Base-by-base conservation (phyloP, 208 protist genomes). In the Leptomonas pyrrhocoris region DNA sequence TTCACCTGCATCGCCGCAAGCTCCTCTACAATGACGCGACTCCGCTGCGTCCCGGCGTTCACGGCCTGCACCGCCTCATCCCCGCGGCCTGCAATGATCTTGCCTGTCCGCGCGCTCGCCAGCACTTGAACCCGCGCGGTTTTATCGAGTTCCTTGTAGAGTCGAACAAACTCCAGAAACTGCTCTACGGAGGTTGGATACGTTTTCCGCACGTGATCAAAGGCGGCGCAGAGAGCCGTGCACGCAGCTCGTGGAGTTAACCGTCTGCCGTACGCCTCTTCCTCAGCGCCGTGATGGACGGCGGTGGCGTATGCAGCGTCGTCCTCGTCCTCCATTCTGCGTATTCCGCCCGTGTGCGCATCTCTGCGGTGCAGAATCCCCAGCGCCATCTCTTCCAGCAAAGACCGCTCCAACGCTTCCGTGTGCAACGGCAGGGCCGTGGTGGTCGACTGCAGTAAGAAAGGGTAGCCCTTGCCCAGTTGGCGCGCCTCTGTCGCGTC, bases 41-140 rank as follows among this genome's bases (percentile, higher is more conserved):
- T 38, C n/a, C 89, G 79, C n/a, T 80, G 57, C 23, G 74, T 28
- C 9, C 83, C 58, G 6, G 59, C 66, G 48, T 70, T 64, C 51
- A 85, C 74, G 66, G 92, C 85, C 67, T 86, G 74, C 53, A 83
- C 63, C 12, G 70, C 75, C 25, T 78, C 68, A 53, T 80, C 75
- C 4, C 61, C 75, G 48, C 75, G 68, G 25, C 45, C 27, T 21
- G 68, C 70, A n/a, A 80, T 72, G 27, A 75, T 25, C 18, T 73
- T 68, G 16, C 72, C 64, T 7, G 58, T 77, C 42, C 58, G 30
- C 23, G 72, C 72, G 43, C 64, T 77, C 46, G 51, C 72, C 49
- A 77, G 7, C 36, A 77, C 64, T 40, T 61, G 48, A 48, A 62
- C 50, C 2, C 72, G 64, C 28, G 64, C 72, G 2, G 51, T 60